These are phyloP conservation scores for Lipomyces yamadae DNA, from an alignment of 805 yeast genomes.

Conservation along the genomic window DNA sequence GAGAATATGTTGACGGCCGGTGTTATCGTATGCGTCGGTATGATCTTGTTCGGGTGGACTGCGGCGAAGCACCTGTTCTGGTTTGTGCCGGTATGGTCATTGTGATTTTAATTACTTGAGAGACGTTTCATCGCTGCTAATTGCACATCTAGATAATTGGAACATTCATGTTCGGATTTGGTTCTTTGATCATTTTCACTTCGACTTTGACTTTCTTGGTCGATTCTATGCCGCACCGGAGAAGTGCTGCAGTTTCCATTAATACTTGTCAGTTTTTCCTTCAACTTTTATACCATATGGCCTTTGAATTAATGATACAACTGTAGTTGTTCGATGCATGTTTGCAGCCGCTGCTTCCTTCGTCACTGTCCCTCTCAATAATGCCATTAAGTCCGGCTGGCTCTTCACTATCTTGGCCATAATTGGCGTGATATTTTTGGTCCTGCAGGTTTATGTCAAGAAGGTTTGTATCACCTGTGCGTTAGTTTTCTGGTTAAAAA, in stretches of 20 bases:
- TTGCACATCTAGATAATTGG: constrained; percentile 54
- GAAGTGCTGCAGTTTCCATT: constrained; percentile 87
- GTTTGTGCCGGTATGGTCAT: constrained; percentile 66
- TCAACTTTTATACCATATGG: background rate
- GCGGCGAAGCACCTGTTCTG: constrained; percentile 67
- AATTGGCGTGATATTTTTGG: constrained; percentile 30
- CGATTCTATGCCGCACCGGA: constrained; percentile 83
- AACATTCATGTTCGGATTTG: constrained; percentile 79
- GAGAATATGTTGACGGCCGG: constrained; percentile 74
- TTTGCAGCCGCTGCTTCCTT: constrained; percentile 80
- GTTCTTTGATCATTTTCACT: constrained; percentile 83
- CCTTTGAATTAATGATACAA: background rate
- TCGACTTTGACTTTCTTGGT: constrained; percentile 79
- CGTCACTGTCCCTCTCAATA: constrained; percentile 69
- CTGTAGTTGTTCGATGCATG: constrained; percentile 60
- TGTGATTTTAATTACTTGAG: background rate
- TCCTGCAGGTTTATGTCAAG: constrained; percentile 32
- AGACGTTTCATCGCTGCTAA: background rate
- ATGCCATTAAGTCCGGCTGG: constrained; percentile 73
- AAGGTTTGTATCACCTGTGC: constrained; percentile 1
- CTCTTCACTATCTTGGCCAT: constrained; percentile 70
- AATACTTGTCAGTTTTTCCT: constrained; percentile 55
- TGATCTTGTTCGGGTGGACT: constrained; percentile 84
- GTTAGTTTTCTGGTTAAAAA: background rate
- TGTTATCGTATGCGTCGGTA: constrained; percentile 62